Conservation (phyloP, 805 yeast species). For the Tetrapisispora namnaoensis region DNA sequence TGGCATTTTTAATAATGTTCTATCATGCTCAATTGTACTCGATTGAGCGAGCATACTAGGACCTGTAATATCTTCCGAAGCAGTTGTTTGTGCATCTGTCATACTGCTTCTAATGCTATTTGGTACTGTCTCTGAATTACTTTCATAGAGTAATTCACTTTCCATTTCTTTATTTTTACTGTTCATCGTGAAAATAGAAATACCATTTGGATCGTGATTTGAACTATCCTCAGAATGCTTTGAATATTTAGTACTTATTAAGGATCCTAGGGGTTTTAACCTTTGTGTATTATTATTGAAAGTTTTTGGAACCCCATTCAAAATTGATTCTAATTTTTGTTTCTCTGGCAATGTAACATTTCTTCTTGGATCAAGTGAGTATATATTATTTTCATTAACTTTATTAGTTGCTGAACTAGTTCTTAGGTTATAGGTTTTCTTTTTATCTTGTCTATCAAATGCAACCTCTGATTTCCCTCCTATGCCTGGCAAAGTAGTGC, state of each 20-base stretch:
- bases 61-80: constrained; percentile 5
- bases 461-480: neutral
- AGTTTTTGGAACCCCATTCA: constrained; percentile 3
- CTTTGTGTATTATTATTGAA: neutral
- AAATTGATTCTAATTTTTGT: constrained; percentile 11
- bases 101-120: neutral
- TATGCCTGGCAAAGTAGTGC: neutral
- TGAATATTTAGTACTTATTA: no score
- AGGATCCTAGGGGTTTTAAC: neutral
- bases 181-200: neutral
- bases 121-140: neutral
- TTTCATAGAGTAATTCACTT: neutral
- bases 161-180: neutral
- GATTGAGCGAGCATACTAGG: constrained; percentile 23
- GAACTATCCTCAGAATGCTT: neutral
- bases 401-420: constrained; percentile 10
- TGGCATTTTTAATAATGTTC: constrained; percentile 14
- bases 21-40: constrained; percentile 12
- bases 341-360: constrained; percentile 21
- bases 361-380: constrained; percentile 26
- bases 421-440: constrained; percentile 5
- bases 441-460: neutral
- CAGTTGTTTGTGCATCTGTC: neutral
- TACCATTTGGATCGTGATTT: neutral
- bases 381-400: neutral